These are phyloP conservation scores for Rhizophagus sp. DNA, from an alignment of 192 early-diverging fungal genomes.

Conservation along the genomic window DNA sequence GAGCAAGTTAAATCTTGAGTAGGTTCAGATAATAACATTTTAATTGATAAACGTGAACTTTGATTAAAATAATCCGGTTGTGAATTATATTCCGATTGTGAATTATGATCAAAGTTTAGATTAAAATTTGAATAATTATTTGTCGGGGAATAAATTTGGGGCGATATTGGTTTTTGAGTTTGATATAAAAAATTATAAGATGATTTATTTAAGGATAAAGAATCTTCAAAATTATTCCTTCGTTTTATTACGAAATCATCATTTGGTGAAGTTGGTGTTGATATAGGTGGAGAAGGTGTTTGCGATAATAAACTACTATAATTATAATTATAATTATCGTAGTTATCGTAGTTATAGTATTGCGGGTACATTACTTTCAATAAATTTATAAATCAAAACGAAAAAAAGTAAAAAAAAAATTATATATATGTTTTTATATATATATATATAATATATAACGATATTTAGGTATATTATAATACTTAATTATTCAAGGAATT, in stretches of 20 bases:
- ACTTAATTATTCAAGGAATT: too few relatives aligned
- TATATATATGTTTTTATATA: too few relatives aligned
- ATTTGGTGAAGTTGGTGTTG: background rate
- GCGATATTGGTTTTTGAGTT: background rate
- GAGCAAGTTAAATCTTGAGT: background rate
- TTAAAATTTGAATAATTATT: too few relatives aligned
- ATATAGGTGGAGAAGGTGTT: background rate
- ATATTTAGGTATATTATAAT: too few relatives aligned
- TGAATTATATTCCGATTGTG: background rate
- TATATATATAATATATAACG: too few relatives aligned
- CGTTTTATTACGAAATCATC: background rate
- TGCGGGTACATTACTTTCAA: too few relatives aligned
- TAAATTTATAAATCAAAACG: background rate
- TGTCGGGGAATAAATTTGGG: background rate
- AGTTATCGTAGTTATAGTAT: too few relatives aligned
- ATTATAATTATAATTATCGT: background rate
- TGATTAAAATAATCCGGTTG: background rate
- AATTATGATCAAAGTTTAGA: background rate
- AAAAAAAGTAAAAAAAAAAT: too few relatives aligned
- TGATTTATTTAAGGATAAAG: background rate
- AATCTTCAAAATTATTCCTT: background rate
- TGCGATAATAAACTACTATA: background rate
- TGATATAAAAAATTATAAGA: background rate
- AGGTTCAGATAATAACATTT: background rate
- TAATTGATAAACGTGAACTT: background rate